Base-by-base conservation (phyloP, 2,329 filamentous ascomycete genomes). In the Paradendryphiella salina region DNA sequence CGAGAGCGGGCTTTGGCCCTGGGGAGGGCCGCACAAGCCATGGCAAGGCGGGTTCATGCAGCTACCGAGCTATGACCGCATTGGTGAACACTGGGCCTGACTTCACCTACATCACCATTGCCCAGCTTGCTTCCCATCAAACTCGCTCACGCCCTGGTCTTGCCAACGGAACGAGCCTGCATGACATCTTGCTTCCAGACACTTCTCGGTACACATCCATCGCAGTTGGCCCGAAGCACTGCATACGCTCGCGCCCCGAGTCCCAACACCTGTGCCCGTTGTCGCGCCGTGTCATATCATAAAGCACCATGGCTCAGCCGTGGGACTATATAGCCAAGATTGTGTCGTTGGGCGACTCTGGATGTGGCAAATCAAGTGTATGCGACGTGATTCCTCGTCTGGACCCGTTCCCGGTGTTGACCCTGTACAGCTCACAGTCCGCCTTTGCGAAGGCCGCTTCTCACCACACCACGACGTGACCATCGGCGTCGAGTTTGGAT, bases 281-380 rank as follows among this genome's bases (percentile, higher is more conserved):
- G 49, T 33, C 41, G 31, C 33, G 38, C 49, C 52, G 48, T 52
- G 50, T 46, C 41, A 41, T 52, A 44, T 46, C 41, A 41, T 52
- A 44, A 33, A 46, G 37, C 31, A 52, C 57, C 37, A 79, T 79
- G 77, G 67, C 80, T 58, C 82, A 86, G 68, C 87, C 90, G 75
- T 97, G 93, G 93, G 91, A 97, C 79, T 97, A 95, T 80, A 99
- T 97, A 72, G 92, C 93, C 75, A 99, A 99, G 77, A 89, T 99
- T 66, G 93, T 97, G 71, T 96, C 90, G 78, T 91, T 99, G 69
- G 94, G 94, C 74, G 94, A 97, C 79, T 94, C 89, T 37, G 94
- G 92, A 72, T 96, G 90, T 71, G 94, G 94, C 69, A 99, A 99
- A 80, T 96, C 90, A 50, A 85, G 82, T 72, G 82, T 84, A 75